Evolutionary conservation across 441 rosid genomes (phyloP).

Genomic region (Flueggea neowawraea): DNA sequence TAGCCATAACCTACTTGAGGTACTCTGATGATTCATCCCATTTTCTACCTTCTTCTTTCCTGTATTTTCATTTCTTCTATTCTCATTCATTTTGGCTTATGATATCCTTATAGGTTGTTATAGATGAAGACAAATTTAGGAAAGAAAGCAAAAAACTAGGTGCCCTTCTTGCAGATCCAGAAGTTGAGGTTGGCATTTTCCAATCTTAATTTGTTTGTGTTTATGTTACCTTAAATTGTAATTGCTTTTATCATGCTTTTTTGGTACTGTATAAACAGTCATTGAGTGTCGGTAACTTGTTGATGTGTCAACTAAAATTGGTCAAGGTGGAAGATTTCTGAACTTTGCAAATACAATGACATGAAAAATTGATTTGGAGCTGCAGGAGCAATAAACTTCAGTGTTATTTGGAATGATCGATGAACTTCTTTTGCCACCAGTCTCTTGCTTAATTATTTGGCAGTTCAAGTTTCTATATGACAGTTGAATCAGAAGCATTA

Average conservation of each 20-base stretch:
- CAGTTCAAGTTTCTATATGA: not conserved
- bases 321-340: too few relatives aligned
- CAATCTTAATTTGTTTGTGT: not conserved
- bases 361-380: too few relatives aligned
- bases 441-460: not conserved
- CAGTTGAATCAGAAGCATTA: not conserved
- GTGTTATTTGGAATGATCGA: too few relatives aligned
- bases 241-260: not conserved
- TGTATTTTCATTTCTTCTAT: slow-evolving; percentile 2
- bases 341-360: too few relatives aligned
- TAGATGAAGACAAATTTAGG: slow-evolving; percentile 75
- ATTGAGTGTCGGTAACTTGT: too few relatives aligned
- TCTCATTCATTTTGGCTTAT: slow-evolving; percentile 10
- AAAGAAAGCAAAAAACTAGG: slow-evolving; percentile 74
- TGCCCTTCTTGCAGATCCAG: slow-evolving; percentile 97
- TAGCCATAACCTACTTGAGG: slow-evolving; percentile 84
- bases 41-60: slow-evolving; percentile 8
- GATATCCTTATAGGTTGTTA: slow-evolving; percentile 35
- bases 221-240: not conserved
- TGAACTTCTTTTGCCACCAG: too few relatives aligned
- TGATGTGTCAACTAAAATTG: too few relatives aligned
- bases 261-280: not conserved
- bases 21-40: slow-evolving; percentile 22
- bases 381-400: too few relatives aligned
- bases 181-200: slow-evolving; percentile 72